Conservation (phyloP, 306 rosid genomes). For the Dicorynia guianensis region DNA sequence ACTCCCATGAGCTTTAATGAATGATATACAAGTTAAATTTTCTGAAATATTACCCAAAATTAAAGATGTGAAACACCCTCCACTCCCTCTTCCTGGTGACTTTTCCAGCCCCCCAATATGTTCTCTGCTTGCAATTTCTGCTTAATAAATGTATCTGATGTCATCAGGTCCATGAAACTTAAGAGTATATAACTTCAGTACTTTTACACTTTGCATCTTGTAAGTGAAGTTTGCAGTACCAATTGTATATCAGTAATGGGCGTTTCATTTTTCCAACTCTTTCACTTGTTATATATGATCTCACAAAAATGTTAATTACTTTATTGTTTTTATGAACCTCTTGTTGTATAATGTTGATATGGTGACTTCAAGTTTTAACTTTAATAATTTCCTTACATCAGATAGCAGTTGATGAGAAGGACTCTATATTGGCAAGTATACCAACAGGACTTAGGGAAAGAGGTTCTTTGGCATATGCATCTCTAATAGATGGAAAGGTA, state of each 20-base stretch:
- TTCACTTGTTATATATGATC: constrained; percentile 20
- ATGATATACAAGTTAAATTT: not conserved
- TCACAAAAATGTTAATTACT: not conserved
- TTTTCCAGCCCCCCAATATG: not conserved
- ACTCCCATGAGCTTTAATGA: not conserved
- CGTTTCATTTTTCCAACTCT: constrained; percentile 26
- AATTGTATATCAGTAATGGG: constrained; percentile 2
- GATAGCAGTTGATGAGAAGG: constrained; percentile 82
- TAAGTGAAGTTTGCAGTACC: not conserved
- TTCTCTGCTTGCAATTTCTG: not conserved
- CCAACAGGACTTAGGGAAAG: constrained; percentile 74
- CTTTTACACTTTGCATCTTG: constrained; percentile 14
- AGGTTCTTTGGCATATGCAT: constrained; percentile 66
- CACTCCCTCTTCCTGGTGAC: too few species aligned
- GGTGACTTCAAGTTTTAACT: constrained; percentile 16
- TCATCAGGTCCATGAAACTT: constrained; percentile 6
- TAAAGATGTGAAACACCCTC: too few species aligned
- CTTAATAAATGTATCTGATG: not conserved
- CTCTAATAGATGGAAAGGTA: constrained; percentile 88
- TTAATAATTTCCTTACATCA: constrained; percentile 37
- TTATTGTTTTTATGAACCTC: constrained; percentile 7
- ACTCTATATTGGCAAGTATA: constrained; percentile 74
- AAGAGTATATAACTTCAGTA: not conserved
- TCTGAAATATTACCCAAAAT: too few species aligned
- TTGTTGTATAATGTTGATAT: not conserved